Evolutionary conservation across 2,329 filamentous ascomycete species (phyloP).

Genomic region (Escovopsis sp.): DNA sequence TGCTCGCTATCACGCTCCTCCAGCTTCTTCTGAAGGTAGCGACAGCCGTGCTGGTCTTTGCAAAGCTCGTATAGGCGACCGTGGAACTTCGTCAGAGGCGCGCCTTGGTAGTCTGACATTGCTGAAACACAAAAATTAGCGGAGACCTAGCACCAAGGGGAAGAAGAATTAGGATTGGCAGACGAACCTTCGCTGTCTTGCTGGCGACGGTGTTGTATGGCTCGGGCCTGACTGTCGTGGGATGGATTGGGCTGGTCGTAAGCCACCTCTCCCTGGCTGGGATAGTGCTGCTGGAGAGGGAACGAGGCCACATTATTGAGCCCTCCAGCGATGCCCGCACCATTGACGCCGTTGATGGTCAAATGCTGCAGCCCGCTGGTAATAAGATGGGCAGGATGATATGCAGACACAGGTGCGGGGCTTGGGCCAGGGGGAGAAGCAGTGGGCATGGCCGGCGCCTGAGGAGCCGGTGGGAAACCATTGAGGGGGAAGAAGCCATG

Average conservation of each 20-base stretch:
- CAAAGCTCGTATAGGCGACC: slow-evolving; percentile 81
- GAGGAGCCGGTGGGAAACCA: slow-evolving; percentile 14
- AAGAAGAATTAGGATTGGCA: background rate
- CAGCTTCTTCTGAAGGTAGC: slow-evolving; percentile 92
- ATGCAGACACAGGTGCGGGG: slow-evolving; percentile 13
- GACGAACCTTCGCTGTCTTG: slow-evolving; percentile 54
- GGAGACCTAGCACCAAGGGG: background rate
- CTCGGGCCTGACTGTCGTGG: slow-evolving; percentile 60
- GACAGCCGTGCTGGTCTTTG: slow-evolving; percentile 96
- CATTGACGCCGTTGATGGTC: slow-evolving; percentile 32
- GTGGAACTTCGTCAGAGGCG: slow-evolving; percentile 62
- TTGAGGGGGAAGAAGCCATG: slow-evolving; percentile 18
- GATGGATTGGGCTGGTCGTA: slow-evolving; percentile 37
- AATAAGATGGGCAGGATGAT: slow-evolving; percentile 33
- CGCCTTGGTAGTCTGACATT: slow-evolving; percentile 71
- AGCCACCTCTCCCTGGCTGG: slow-evolving; percentile 36
- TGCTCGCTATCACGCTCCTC: slow-evolving; percentile 76
- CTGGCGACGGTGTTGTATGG: slow-evolving; percentile 60
- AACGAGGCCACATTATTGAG: slow-evolving; percentile 32
- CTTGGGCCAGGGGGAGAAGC: slow-evolving; percentile 7
- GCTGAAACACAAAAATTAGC: slow-evolving; percentile 25
- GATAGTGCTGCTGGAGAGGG: slow-evolving; percentile 40
- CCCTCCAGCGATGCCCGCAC: slow-evolving; percentile 18
- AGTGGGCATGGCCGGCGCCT: background rate
- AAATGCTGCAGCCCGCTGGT: slow-evolving; percentile 55